Conservation (phyloP, 768 basidiomycete species). For the Tulasnella sp. region DNA sequence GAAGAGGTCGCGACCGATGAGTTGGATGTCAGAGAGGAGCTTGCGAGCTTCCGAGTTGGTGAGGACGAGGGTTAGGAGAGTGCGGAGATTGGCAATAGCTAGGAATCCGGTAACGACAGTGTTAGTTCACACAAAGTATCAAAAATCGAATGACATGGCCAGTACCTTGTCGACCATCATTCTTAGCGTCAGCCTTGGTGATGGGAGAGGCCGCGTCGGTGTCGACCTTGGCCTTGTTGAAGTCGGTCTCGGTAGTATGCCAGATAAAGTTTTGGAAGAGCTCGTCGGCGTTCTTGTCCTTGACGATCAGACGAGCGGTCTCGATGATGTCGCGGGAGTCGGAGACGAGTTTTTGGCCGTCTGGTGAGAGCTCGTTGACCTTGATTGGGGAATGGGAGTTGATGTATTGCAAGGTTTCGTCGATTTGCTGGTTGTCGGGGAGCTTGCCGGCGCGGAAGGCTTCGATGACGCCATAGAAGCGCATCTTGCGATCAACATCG, state of each 20-base stretch:
- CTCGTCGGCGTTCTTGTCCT: slow-evolving; percentile 83
- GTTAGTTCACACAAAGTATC: neutral
- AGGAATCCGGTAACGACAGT: slow-evolving; percentile 23
- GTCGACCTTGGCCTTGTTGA: slow-evolving; percentile 39
- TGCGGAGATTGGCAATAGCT: slow-evolving; percentile 83
- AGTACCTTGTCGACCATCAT: slow-evolving; percentile 57
- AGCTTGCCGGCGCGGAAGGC: slow-evolving; percentile 73
- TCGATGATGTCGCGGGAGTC: slow-evolving; percentile 75
- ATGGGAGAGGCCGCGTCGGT: slow-evolving; percentile 40
- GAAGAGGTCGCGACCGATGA: slow-evolving; percentile 78
- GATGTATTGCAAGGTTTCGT: slow-evolving; percentile 60
- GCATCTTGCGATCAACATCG: slow-evolving; percentile 36
- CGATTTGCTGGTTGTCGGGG: slow-evolving; percentile 76
- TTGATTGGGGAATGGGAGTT: slow-evolving; percentile 52
- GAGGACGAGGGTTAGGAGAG: slow-evolving; percentile 73
- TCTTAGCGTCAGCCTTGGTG: slow-evolving; percentile 45
- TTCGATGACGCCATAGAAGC: slow-evolving; percentile 70
- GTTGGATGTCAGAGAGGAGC: slow-evolving; percentile 66
- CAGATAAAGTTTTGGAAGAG: slow-evolving; percentile 87
- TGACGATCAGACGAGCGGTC: slow-evolving; percentile 59
- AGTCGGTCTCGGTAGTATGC: slow-evolving; percentile 55
- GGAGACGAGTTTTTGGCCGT: slow-evolving; percentile 66
- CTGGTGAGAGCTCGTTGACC: slow-evolving; percentile 56
- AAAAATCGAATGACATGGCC: neutral
- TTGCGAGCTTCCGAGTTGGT: slow-evolving; percentile 94